Evolutionary conservation across 352 stramenopile genomes (phyloP).

Genomic region (Pythium periplocum): DNA sequence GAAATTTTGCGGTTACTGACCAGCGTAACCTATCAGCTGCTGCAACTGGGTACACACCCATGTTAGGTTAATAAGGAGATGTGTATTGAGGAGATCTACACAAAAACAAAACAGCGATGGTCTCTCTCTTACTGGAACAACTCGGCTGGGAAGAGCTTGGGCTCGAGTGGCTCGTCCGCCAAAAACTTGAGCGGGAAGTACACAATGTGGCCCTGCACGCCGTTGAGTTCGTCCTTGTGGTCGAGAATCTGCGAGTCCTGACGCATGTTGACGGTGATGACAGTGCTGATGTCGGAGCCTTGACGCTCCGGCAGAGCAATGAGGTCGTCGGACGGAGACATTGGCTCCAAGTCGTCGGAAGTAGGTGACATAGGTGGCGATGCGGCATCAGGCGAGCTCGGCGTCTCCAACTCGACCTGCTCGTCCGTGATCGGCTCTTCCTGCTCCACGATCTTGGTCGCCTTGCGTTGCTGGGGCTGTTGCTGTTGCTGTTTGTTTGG

Average conservation of each 20-base stretch:
- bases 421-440: constrained; percentile 13
- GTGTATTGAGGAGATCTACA: too few species aligned
- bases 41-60: too few species aligned
- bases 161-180: constrained; percentile 68
- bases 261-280: constrained; percentile 69
- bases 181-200: constrained; percentile 88
- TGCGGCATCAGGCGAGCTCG: background rate
- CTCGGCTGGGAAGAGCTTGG: constrained; percentile 70
- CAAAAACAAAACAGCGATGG: background rate
- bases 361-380: background rate
- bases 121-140: constrained; percentile 59
- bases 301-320: background rate
- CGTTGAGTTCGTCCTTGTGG: constrained; percentile 58
- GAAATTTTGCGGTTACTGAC: constrained; percentile 1
- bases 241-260: constrained; percentile 54
- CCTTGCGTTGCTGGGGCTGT: constrained; percentile 2
- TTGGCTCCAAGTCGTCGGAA: background rate
- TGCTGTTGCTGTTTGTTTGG: too few species aligned
- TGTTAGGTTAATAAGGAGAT: too few species aligned
- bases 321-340: background rate
- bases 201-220: constrained; percentile 74
- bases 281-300: constrained; percentile 46
- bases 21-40: too few species aligned
- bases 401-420: constrained; percentile 7
- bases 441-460: constrained; percentile 9